Evolutionary conservation across 2,329 filamentous ascomycete genomes (phyloP).

Genomic region (Fusarium anthophilum): DNA sequence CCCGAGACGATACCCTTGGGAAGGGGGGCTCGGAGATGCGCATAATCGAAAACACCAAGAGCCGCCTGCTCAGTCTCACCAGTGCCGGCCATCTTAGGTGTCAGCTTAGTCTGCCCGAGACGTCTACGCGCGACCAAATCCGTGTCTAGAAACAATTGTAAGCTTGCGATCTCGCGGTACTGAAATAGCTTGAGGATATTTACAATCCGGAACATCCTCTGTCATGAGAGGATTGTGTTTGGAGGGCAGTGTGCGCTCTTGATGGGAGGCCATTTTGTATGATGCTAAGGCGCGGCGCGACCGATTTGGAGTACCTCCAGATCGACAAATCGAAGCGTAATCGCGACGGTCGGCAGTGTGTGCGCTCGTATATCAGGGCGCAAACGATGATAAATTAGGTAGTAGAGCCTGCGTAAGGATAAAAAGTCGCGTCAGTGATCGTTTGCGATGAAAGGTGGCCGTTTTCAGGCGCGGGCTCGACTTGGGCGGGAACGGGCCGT

Average conservation of each 20-base stretch:
- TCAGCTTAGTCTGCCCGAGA: slow-evolving; percentile 90
- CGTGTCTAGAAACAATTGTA: slow-evolving; percentile 61
- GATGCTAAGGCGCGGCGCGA: slow-evolving; percentile 43
- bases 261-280: slow-evolving; percentile 53
- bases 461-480: slow-evolving; percentile 22
- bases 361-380: slow-evolving; percentile 17
- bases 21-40: slow-evolving; percentile 89
- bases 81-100: slow-evolving; percentile 80
- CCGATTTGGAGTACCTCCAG: slow-evolving; percentile 16
- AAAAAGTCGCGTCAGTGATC: slow-evolving; percentile 33
- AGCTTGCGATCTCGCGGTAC: slow-evolving; percentile 35
- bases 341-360: slow-evolving; percentile 10
- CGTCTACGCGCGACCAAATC: slow-evolving; percentile 86
- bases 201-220: slow-evolving; percentile 72
- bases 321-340: slow-evolving; percentile 29
- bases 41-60: slow-evolving; percentile 91
- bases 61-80: slow-evolving; percentile 77
- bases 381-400: slow-evolving; percentile 14
- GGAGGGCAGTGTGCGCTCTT: slow-evolving; percentile 62
- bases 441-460: slow-evolving; percentile 4
- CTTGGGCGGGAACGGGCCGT: slow-evolving; percentile 25
- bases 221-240: slow-evolving; percentile 73
- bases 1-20: slow-evolving; percentile 92
- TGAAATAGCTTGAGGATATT: slow-evolving; percentile 9
- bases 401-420: slow-evolving; percentile 9